Base-by-base conservation (phyloP, 768 basidiomycete species). In the Amanita thiersii region DNA sequence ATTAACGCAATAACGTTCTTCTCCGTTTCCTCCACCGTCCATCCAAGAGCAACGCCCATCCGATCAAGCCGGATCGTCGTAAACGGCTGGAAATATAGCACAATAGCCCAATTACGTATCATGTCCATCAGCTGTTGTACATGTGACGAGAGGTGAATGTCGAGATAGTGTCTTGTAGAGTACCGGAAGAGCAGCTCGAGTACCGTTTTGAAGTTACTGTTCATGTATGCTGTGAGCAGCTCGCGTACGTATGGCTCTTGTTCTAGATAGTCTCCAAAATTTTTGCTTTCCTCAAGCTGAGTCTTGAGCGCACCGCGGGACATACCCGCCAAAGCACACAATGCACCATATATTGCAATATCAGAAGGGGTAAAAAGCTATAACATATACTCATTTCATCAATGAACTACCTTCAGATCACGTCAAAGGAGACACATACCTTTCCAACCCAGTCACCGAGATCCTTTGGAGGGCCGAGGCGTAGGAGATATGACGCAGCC, bases 31-130 rank as follows among this genome's bases (percentile, higher is more conserved):
- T 77, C 76, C 5, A 86, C 62, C 0, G 70, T 68, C 79, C 86
- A 83, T 2, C 91, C 92, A 53, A 97, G 94, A 7, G 91, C 89
- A 2, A 62, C 57, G 26, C 84, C 80, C 88, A 96, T 93, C 25
- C 83, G 74, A 31, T 82, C 79, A 20, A 97, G 72, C 48, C 78
- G 72, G 56, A 96, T 88, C 6, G 86, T 78, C 19, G 84, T 72
- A 59, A 92, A 98, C 0, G 93, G 93, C 51, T 81, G 75, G 68
- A 96, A 91, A 62, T 93, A 97, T 36, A 90, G 74, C n/a, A 74
- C 71, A 37, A 97, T 69, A 0, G 89, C 82, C 45, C 78, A 79
- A 50, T 83, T 79, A 29, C 77, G 79, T 59, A 97, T 84, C 21
- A 77, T 67, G 51, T 69, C 70, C 26, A 75, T 74, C 36, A 98